These are phyloP conservation scores for Kluyveromyces siamensis DNA, from an alignment of 805 yeast genomes.

Conservation along the genomic window DNA sequence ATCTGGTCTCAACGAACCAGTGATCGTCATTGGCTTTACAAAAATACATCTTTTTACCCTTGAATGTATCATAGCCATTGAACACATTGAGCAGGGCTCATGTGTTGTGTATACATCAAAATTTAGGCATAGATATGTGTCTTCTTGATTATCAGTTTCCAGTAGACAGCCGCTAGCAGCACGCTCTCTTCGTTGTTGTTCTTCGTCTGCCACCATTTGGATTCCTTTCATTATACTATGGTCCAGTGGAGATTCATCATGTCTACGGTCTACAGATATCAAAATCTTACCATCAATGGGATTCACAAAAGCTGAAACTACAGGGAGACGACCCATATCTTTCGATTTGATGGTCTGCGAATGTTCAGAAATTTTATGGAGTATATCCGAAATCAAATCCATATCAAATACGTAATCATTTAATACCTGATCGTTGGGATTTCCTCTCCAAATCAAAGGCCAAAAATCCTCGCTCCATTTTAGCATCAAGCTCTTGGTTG, in stretches of 20 bases:
- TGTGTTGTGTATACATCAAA: slow-evolving; percentile 80
- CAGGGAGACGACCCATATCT: slow-evolving; percentile 29
- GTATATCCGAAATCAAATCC: slow-evolving; percentile 29
- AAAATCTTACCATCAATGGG: slow-evolving; percentile 37
- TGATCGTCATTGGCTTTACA: slow-evolving; percentile 35
- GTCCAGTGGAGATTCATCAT: slow-evolving; percentile 39
- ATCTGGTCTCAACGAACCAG: slow-evolving; percentile 46
- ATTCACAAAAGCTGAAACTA: slow-evolving; percentile 57
- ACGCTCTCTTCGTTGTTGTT: slow-evolving; percentile 25
- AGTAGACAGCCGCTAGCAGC: background rate
- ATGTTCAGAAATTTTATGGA: slow-evolving; percentile 20
- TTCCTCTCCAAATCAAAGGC: slow-evolving; percentile 95
- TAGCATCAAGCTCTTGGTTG: slow-evolving; percentile 53
- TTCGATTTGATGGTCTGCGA: slow-evolving; percentile 12
- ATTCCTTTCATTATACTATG: slow-evolving; percentile 77
- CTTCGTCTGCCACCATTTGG: slow-evolving; percentile 44
- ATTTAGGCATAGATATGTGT: slow-evolving; percentile 61
- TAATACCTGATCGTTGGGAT: slow-evolving; percentile 65
- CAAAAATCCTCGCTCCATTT: slow-evolving; percentile 64
- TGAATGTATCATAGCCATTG: slow-evolving; percentile 93
- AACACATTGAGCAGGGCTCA: slow-evolving; percentile 95
- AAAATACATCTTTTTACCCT: slow-evolving; percentile 64
- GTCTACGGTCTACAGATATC: slow-evolving; percentile 33
- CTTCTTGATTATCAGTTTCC: slow-evolving; percentile 3
- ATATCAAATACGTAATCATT: slow-evolving; percentile 47